A percentile compares a stretch with the other conserved stretches of the same genome.
These are phyloP conservation scores for Lipomyces orientalis DNA, from an alignment of 805 yeast genomes.

Conservation along the genomic window DNA sequence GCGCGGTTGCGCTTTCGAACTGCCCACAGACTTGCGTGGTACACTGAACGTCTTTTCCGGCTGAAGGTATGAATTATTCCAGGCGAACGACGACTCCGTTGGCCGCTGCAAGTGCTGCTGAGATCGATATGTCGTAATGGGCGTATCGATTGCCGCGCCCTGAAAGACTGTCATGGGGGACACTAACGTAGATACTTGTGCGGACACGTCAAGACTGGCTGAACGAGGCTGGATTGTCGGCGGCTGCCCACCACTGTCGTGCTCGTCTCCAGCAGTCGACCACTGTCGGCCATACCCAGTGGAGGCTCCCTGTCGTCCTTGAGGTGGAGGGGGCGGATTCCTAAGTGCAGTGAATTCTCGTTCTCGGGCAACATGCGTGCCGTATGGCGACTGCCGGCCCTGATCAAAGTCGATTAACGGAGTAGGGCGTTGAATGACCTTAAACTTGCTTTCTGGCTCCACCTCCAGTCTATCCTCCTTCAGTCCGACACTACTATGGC, in stretches of 20 bases:
- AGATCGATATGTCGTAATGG: neutral
- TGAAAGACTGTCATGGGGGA: slow-evolving; percentile 15
- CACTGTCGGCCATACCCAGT: neutral
- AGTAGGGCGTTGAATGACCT: slow-evolving; percentile 26
- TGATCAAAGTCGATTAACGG: slow-evolving; percentile 32
- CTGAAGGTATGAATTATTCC: neutral
- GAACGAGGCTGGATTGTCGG: neutral
- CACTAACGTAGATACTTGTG: neutral
- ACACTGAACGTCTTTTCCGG: slow-evolving; percentile 17
- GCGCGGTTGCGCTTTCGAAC: slow-evolving; percentile 5
- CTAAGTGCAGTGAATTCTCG: slow-evolving; percentile 28
- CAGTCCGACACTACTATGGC: slow-evolving; percentile 3
- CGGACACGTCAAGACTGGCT: slow-evolving; percentile 4
- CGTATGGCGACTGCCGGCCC: slow-evolving; percentile 31
- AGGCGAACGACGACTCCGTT: neutral
- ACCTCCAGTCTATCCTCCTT: neutral
- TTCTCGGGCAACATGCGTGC: slow-evolving; percentile 1
- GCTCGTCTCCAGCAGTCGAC: slow-evolving; percentile 7
- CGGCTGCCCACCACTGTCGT: slow-evolving; percentile 1
- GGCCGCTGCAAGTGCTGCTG: neutral
- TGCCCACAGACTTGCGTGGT: slow-evolving; percentile 28
- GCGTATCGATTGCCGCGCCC: neutral
- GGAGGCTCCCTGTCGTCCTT: slow-evolving; percentile 11
- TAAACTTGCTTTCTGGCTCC: slow-evolving; percentile 13
- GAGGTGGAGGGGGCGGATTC: slow-evolving; percentile 34